A percentile compares a stretch with the other conserved stretches of the same genome.
These are phyloP conservation scores for Trichomonascaceae sp. DNA, from an alignment of 1,139 yeast species.

Conservation along the genomic window DNA sequence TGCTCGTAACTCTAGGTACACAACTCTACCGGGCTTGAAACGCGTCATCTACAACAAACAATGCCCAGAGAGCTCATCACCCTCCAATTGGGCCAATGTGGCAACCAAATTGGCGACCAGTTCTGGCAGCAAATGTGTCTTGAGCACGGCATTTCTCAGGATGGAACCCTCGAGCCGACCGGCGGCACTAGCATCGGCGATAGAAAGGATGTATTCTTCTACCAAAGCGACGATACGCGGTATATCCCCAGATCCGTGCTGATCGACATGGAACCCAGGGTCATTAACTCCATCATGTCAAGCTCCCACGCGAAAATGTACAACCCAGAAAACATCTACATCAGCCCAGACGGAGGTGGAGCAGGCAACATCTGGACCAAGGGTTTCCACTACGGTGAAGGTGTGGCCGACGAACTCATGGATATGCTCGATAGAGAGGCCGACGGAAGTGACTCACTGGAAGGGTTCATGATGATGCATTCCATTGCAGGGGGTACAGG, in stretches of 20 bases:
- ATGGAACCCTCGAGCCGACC: conserved; percentile 41
- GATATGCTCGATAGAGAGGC: conserved; percentile 84
- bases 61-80: conserved; percentile 46
- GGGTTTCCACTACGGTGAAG: conserved; percentile 69
- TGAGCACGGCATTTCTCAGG: conserved; percentile 75
- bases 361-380: conserved; percentile 96
- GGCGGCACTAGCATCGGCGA: conserved; percentile 36
- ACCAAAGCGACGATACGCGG: conserved; percentile 57
- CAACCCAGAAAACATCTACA: conserved; percentile 72
- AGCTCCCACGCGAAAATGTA: conserved; percentile 49
- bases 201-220: conserved; percentile 75
- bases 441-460: conserved; percentile 80
- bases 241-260: conserved; percentile 82
- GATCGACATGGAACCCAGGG: conserved; percentile 86
- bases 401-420: conserved; percentile 54
- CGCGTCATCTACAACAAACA: too few relatives aligned
- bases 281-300: conserved; percentile 50
- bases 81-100: conserved; percentile 78
- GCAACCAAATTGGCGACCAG: conserved; percentile 87
- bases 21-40: too few relatives aligned
- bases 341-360: conserved; percentile 59
- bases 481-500: conserved; percentile 99
- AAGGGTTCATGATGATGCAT: conserved; percentile 82
- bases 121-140: conserved; percentile 84
- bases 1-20: too few relatives aligned